A percentile compares a stretch with the other conserved stretches of the same genome.
phyloP scores from a whole-genome alignment of 257 asterid genomes.

The Eustoma russellianum region DNA sequence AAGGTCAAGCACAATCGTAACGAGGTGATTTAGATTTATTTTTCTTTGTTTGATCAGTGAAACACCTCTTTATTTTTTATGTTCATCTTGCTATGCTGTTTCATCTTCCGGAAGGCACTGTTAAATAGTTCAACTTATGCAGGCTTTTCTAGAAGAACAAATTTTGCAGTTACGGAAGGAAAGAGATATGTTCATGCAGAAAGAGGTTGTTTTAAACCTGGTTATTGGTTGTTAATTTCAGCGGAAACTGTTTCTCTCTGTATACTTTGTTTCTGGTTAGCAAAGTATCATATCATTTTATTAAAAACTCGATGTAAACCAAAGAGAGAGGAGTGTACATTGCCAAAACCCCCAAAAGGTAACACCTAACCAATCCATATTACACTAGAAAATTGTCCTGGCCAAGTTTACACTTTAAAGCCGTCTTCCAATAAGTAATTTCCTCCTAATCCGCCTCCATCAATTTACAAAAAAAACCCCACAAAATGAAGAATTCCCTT shows the following conservation, averaged over 20 bases:
- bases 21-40: constrained; percentile 30
- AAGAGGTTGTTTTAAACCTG: constrained; percentile 35
- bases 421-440: too few relatives aligned
- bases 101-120: constrained; percentile 3
- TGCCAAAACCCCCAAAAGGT: too few relatives aligned
- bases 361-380: too few relatives aligned
- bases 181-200: constrained; percentile 30
- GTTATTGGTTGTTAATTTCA: neutral
- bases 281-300: too few relatives aligned
- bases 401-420: too few relatives aligned
- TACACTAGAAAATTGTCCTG: neutral
- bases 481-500: too few relatives aligned
- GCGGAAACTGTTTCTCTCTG: too few relatives aligned
- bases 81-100: neutral
- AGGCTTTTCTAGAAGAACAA: constrained; percentile 41
- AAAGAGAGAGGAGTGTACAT: too few relatives aligned
- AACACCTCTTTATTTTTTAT: neutral
- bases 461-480: too few relatives aligned
- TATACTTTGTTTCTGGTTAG: too few relatives aligned
- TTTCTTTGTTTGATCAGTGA: constrained; percentile 2
- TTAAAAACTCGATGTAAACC: too few relatives aligned
- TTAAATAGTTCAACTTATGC: constrained; percentile 28
- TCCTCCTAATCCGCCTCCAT: too few relatives aligned
- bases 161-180: constrained; percentile 36
- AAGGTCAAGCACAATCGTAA: constrained; percentile 29